phyloP scores from a whole-genome alignment of 768 basidiomycete species.

The Suillus sp. region DNA sequence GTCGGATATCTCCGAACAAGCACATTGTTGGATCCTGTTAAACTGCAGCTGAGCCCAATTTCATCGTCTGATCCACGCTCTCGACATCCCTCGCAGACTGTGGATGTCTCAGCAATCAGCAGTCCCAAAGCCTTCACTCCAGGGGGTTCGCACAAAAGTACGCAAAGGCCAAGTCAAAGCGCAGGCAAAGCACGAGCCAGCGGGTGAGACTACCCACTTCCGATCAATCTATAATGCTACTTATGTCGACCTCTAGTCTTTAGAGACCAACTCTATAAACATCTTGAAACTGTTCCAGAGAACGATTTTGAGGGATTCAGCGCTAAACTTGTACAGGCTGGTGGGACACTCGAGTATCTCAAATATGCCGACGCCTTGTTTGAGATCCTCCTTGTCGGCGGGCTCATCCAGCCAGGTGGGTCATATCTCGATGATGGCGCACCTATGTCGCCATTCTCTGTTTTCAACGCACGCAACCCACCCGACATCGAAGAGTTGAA shows the following conservation, averaged over 20 bases:
- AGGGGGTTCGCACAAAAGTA: conserved; percentile 91
- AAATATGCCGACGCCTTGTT: conserved; percentile 98
- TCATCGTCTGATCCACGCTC: conserved; percentile 24
- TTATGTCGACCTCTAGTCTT: conserved; percentile 58
- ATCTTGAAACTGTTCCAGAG: conserved; percentile 78
- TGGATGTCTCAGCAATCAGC: conserved; percentile 93
- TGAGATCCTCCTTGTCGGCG: conserved; percentile 94
- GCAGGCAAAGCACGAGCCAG: conserved; percentile 90
- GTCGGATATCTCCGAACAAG: conserved; percentile 29
- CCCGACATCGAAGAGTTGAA: conserved; percentile 84
- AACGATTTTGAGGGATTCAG: conserved; percentile 83
- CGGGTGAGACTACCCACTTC: conserved; percentile 44
- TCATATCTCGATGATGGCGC: conserved; percentile 86
- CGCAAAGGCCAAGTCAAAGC: conserved; percentile 93
- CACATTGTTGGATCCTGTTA: not conserved
- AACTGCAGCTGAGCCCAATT: not conserved
- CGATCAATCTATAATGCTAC: conserved; percentile 2
- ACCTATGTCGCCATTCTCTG: conserved; percentile 84
- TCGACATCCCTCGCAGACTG: conserved; percentile 48
- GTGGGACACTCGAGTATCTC: conserved; percentile 89
- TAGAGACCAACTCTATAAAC: conserved; percentile 90
- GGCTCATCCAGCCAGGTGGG: conserved; percentile 95
- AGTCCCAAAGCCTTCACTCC: conserved; percentile 84
- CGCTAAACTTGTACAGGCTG: conserved; percentile 87
- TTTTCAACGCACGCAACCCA: conserved; percentile 80